Conservation (phyloP, 441 rosid species). For the Raphanus hybrid region DNA sequence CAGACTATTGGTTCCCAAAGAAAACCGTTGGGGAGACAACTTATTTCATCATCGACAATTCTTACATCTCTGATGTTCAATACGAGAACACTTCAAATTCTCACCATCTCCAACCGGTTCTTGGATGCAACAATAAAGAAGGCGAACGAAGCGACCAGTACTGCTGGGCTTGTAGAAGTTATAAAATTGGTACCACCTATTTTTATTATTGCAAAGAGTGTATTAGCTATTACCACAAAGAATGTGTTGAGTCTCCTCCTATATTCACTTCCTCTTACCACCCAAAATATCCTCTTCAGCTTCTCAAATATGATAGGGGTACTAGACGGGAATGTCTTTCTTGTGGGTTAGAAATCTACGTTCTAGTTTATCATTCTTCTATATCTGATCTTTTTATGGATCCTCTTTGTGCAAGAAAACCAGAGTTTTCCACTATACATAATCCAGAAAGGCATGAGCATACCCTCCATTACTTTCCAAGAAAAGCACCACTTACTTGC, state of each 20-base stretch:
- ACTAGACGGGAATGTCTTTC: neutral
- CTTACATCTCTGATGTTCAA: neutral
- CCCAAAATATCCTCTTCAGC: constrained; percentile 9
- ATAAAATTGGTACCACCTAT: neutral
- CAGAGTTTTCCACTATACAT: neutral
- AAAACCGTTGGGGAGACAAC: neutral
- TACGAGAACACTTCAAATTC: neutral
- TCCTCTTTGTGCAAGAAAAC: constrained; percentile 2
- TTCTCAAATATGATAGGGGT: neutral
- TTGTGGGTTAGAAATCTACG: neutral
- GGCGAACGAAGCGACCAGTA: neutral
- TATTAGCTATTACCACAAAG: neutral
- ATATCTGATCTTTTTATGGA: neutral
- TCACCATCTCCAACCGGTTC: neutral
- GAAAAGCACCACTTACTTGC: constrained; percentile 8
- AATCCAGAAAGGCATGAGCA: constrained; percentile 25
- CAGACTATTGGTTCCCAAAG: neutral
- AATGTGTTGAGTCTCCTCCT: constrained; percentile 7
- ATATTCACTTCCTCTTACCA: neutral
- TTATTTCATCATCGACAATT: neutral
- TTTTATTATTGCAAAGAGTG: neutral
- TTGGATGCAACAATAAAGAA: constrained; percentile 1
- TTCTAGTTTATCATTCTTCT: neutral
- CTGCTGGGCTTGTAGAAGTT: neutral
- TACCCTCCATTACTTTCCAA: constrained; percentile 9